These are phyloP conservation scores for Rhododendron williamsianum DNA, from an alignment of 148 eudicot genomes.

Conservation along the genomic window DNA sequence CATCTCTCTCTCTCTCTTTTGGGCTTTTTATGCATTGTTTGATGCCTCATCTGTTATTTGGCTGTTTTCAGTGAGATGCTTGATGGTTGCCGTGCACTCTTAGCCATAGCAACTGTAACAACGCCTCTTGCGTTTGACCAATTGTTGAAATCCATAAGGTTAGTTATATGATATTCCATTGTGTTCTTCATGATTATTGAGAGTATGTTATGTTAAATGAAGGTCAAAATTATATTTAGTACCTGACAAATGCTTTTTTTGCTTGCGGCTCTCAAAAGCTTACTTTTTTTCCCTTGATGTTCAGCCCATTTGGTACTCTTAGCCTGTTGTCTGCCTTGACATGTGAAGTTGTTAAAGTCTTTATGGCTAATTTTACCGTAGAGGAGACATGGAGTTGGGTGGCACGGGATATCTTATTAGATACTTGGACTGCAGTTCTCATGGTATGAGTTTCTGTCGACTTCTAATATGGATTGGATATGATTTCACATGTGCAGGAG, in stretches of 20 bases:
- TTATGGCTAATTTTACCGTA: conserved; percentile 52
- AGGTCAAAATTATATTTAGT: background rate
- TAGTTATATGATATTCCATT: conserved; percentile 17
- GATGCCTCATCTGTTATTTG: conserved; percentile 13
- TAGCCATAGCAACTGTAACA: conserved; percentile 74
- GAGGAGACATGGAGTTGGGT: conserved; percentile 99
- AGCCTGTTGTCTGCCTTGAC: conserved; percentile 74
- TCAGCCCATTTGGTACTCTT: conserved; percentile 91
- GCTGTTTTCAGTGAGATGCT: conserved; percentile 75
- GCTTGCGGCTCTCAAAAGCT: background rate
- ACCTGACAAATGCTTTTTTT: background rate
- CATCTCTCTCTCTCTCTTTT: background rate
- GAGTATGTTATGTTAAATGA: background rate
- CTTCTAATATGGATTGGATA: background rate
- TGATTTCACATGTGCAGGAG: background rate
- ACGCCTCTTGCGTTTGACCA: conserved; percentile 67
- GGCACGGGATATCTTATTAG: conserved; percentile 92
- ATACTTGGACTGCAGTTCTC: conserved; percentile 90
- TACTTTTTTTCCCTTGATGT: conserved; percentile 10
- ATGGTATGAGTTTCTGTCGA: conserved; percentile 36
- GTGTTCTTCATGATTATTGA: background rate
- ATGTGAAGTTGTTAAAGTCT: conserved; percentile 78
- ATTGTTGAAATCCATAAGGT: conserved; percentile 81
- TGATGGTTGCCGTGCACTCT: conserved; percentile 95
- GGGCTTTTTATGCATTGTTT: conserved; percentile 4